Evolutionary conservation across 1,284 basidiomycete genomes (phyloP).

Genomic region (Ganoderma sinense): DNA sequence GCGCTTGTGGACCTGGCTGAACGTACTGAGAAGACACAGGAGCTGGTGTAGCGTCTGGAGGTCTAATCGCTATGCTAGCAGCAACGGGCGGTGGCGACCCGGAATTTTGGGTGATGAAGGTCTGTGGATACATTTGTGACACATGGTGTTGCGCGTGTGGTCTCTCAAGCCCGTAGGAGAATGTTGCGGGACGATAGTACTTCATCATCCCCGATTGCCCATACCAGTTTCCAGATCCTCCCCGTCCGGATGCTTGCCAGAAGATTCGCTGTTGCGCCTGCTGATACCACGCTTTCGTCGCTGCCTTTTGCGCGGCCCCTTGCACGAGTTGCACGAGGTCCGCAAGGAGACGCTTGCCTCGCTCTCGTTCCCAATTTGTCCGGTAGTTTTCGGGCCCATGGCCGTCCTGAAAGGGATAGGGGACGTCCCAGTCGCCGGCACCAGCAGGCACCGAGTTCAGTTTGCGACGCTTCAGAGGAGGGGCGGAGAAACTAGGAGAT

Average conservation of each 20-base stretch:
- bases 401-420: slow-evolving; percentile 74
- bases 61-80: background rate
- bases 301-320: slow-evolving; percentile 49
- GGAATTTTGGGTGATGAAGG: background rate
- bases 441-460: slow-evolving; percentile 75
- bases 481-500: slow-evolving; percentile 30
- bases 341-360: slow-evolving; percentile 64
- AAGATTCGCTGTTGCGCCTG: slow-evolving; percentile 10
- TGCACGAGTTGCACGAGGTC: slow-evolving; percentile 70
- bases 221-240: slow-evolving; percentile 1
- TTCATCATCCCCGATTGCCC: slow-evolving; percentile 28
- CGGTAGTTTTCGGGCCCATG: slow-evolving; percentile 72
- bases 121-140: slow-evolving; percentile 10
- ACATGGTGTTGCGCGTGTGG: slow-evolving; percentile 17
- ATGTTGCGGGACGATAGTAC: slow-evolving; percentile 46
- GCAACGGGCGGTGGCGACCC: background rate
- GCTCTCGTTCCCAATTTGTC: slow-evolving; percentile 65
- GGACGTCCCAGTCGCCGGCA: slow-evolving; percentile 80
- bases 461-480: slow-evolving; percentile 62
- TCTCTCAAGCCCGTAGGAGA: slow-evolving; percentile 31
- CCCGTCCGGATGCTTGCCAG: background rate
- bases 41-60: too few species aligned
- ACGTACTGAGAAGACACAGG: background rate
- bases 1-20: background rate
- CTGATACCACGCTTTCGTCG: slow-evolving; percentile 35